Percentiles rank a stretch among this genome's conserved stretches.
Evolutionary conservation across 2,329 filamentous ascomycete species (phyloP).

Genomic region (Pleochaeta shiraiana): DNA sequence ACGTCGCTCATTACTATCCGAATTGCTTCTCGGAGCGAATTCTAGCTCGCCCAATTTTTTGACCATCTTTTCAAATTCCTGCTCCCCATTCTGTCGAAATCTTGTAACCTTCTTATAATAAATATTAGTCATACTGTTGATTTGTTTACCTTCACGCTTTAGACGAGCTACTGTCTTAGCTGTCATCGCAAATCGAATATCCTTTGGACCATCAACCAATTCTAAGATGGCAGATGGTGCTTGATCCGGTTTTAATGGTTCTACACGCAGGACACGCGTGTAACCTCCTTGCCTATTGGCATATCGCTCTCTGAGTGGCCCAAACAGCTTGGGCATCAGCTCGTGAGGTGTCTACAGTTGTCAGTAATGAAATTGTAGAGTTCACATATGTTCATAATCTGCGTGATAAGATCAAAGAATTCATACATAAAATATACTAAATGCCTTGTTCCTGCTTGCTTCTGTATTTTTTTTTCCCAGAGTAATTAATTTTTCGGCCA

Average conservation of each 20-base stretch:
- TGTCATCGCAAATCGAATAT: constrained; percentile 88
- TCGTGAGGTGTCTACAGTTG: constrained; percentile 39
- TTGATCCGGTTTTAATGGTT: constrained; percentile 72
- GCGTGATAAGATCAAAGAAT: too few relatives aligned
- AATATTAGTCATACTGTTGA: constrained; percentile 49
- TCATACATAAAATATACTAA: constrained; percentile 68
- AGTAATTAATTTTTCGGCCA: constrained; percentile 90
- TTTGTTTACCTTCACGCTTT: constrained; percentile 28
- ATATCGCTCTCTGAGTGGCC: constrained; percentile 62
- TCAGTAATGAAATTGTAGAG: background rate
- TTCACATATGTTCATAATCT: background rate
- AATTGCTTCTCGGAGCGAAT: constrained; percentile 17
- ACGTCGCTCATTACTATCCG: constrained; percentile 10
- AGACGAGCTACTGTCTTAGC: constrained; percentile 59
- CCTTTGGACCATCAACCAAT: constrained; percentile 80
- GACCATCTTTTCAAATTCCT: constrained; percentile 45
- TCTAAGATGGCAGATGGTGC: constrained; percentile 80
- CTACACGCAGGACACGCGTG: constrained; percentile 81
- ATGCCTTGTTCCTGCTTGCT: constrained; percentile 51
- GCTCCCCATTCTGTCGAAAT: constrained; percentile 44
- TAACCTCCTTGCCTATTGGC: constrained; percentile 65
- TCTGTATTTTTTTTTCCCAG: constrained; percentile 85
- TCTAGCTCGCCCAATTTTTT: constrained; percentile 20
- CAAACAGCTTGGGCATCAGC: constrained; percentile 72
- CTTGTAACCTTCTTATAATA: constrained; percentile 72